Evolutionary conservation across 78 protist genomes (phyloP).

Genomic region (Pelomyxa schiedti): DNA sequence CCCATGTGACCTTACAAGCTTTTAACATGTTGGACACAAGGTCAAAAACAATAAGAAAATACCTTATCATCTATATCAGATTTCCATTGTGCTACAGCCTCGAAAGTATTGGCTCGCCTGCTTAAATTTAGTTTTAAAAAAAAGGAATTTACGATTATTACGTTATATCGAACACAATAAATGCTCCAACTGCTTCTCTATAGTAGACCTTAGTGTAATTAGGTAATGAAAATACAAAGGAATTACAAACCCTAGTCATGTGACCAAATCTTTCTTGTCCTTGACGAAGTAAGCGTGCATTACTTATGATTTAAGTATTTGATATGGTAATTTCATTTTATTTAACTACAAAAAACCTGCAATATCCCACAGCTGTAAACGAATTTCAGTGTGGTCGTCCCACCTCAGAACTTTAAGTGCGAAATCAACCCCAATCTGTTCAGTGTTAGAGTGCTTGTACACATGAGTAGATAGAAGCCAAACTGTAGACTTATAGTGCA

Average conservation of each 20-base stretch:
- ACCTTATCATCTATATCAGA: conserved; percentile 74
- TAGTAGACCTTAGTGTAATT: conserved; percentile 75
- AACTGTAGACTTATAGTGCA: conserved; percentile 77
- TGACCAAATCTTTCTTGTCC: conserved; percentile 26
- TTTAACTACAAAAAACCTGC: conserved; percentile 24
- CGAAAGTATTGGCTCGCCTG: conserved; percentile 49
- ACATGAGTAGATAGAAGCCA: too few relatives aligned
- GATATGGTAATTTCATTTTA: conserved; percentile 15
- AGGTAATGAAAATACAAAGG: not conserved
- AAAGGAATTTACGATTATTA: conserved; percentile 67
- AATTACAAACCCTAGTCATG: conserved; percentile 19
- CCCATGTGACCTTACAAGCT: conserved; percentile 31
- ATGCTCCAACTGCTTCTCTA: conserved; percentile 90
- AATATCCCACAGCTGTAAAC: conserved; percentile 83
- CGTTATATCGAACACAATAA: conserved; percentile 86
- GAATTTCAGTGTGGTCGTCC: conserved; percentile 58
- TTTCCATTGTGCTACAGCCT: conserved; percentile 85
- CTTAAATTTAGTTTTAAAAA: conserved; percentile 54
- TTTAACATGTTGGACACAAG: too few relatives aligned
- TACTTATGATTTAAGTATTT: not conserved
- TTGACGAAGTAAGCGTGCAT: conserved; percentile 2
- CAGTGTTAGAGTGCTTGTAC: not conserved
- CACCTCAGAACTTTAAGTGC: conserved; percentile 73
- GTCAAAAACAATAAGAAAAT: conserved; percentile 11
- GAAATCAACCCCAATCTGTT: conserved; percentile 88